Percentiles rank a stretch among this genome's conserved stretches.
phyloP scores from a whole-genome alignment of 768 basidiomycete genomes.

The Tephrocybe rancida region DNA sequence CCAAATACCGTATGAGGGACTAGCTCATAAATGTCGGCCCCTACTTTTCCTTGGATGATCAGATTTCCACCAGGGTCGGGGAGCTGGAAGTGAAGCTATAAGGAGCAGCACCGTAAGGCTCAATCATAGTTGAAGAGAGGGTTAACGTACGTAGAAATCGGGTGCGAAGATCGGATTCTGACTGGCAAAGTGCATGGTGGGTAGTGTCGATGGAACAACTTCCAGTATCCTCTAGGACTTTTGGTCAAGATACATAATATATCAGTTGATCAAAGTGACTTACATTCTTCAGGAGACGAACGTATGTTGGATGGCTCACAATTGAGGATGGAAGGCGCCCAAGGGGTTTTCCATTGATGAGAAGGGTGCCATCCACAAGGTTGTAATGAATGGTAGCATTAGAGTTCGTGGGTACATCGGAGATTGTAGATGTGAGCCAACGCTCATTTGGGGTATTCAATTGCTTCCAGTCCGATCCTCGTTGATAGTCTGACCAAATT shows the following conservation, averaged over 20 bases:
- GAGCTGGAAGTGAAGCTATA: slow-evolving; percentile 33
- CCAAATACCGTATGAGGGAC: slow-evolving; percentile 30
- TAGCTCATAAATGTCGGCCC: slow-evolving; percentile 28
- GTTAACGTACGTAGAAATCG: slow-evolving; percentile 19
- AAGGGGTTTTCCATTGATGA: slow-evolving; percentile 42
- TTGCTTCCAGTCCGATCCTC: slow-evolving; percentile 22
- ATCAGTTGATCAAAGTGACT: slow-evolving; percentile 2
- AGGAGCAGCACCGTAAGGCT: neutral
- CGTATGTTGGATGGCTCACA: slow-evolving; percentile 31
- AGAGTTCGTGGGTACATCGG: neutral
- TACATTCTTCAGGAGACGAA: slow-evolving; percentile 38
- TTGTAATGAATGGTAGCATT: slow-evolving; percentile 35
- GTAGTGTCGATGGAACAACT: slow-evolving; percentile 6
- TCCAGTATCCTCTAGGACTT: slow-evolving; percentile 5
- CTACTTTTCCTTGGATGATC: slow-evolving; percentile 30
- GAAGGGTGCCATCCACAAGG: slow-evolving; percentile 38
- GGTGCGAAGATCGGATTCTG: slow-evolving; percentile 1
- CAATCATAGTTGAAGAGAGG: neutral
- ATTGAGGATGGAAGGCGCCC: slow-evolving; percentile 39
- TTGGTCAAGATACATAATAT: slow-evolving; percentile 11
- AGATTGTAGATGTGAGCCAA: slow-evolving; percentile 26
- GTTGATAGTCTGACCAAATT: slow-evolving; percentile 19
- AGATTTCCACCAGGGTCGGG: slow-evolving; percentile 18
- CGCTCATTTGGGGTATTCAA: slow-evolving; percentile 20
- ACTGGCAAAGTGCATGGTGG: slow-evolving; percentile 11